Percentiles rank a stretch among this genome's conserved stretches.
phyloP scores from a whole-genome alignment of 2,329 filamentous ascomycete species.

The Sporothrix globosa region DNA sequence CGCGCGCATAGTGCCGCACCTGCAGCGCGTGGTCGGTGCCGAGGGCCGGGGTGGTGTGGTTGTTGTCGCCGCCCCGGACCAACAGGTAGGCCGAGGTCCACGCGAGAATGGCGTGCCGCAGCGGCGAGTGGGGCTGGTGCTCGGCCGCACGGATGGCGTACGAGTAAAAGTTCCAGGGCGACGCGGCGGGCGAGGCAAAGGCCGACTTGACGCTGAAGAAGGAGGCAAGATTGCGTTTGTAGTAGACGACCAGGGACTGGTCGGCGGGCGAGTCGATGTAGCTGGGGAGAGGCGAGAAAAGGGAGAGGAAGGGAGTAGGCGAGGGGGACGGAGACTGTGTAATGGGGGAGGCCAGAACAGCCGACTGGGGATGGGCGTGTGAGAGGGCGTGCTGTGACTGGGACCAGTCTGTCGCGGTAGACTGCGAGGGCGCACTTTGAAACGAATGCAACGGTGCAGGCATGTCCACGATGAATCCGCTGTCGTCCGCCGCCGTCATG shows the following conservation, averaged over 20 bases:
- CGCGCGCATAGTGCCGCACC: slow-evolving; percentile 31
- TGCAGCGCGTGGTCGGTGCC: slow-evolving; percentile 18
- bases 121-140: slow-evolving; percentile 30
- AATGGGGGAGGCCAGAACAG: background rate
- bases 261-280: slow-evolving; percentile 1
- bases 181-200: slow-evolving; percentile 12
- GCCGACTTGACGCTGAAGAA: slow-evolving; percentile 30
- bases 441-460: background rate
- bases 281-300: background rate
- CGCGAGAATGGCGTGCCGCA: slow-evolving; percentile 33
- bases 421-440: background rate
- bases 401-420: background rate
- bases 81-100: slow-evolving; percentile 32
- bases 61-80: slow-evolving; percentile 1
- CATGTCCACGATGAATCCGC: slow-evolving; percentile 2
- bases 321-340: background rate
- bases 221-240: slow-evolving; percentile 30
- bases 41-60: background rate
- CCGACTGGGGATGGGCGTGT: background rate
- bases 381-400: background rate
- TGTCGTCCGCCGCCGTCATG: background rate
- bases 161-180: slow-evolving; percentile 33
- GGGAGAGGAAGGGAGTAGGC: background rate
- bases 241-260: slow-evolving; percentile 28
- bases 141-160: slow-evolving; percentile 33